phyloP scores from a whole-genome alignment of 257 asterid species.

The Voacanga thouarsii region DNA sequence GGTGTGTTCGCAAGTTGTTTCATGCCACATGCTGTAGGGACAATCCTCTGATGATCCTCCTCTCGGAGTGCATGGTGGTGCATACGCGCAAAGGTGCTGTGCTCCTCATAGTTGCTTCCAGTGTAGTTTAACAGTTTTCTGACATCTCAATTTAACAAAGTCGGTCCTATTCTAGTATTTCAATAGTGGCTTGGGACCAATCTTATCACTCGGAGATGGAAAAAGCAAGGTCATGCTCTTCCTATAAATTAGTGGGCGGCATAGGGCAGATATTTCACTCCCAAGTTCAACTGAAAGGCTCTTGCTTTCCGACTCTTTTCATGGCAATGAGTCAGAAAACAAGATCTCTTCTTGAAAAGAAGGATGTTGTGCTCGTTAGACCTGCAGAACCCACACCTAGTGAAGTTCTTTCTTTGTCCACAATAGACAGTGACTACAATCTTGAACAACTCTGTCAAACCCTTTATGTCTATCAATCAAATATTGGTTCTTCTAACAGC shows the following conservation, averaged over 20 bases:
- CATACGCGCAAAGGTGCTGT: background rate
- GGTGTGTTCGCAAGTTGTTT: background rate
- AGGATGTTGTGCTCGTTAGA: conserved; percentile 21
- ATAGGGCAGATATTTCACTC: background rate
- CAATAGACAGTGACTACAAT: conserved; percentile 22
- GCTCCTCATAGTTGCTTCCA: conserved; percentile 6
- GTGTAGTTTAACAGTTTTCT: background rate
- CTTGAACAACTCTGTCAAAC: conserved; percentile 24
- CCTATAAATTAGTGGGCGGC: conserved; percentile 3
- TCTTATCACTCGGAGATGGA: background rate
- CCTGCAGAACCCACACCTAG: conserved; percentile 18
- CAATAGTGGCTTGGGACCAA: conserved; percentile 4
- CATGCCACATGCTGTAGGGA: conserved; percentile 7
- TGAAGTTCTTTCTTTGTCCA: conserved; percentile 20
- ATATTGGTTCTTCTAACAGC: background rate
- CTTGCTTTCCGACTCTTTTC: background rate
- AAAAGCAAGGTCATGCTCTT: background rate
- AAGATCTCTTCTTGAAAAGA: background rate
- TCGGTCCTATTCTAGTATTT: background rate
- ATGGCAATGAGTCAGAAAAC: conserved; percentile 6
- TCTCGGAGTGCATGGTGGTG: background rate
- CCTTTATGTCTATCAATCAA: conserved; percentile 19
- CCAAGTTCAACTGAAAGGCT: background rate
- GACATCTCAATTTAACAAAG: background rate
- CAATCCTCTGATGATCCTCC: background rate